Conservation (phyloP, 2,329 filamentous ascomycete genomes). For the Phoma sp. region DNA sequence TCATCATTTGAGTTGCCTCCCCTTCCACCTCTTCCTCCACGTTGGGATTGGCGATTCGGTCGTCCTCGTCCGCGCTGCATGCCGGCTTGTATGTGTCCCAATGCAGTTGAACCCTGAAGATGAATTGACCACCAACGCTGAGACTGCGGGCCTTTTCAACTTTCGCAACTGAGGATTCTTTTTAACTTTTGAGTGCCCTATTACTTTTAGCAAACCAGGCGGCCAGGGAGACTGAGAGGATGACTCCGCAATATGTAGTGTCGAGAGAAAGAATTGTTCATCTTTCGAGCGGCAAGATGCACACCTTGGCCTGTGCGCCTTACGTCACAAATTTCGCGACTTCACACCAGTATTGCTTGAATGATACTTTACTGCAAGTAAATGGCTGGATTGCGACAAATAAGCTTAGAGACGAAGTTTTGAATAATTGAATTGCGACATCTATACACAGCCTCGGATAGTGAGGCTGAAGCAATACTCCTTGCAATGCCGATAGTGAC, state of each 20-base stretch:
- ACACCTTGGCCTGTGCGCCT: conserved; percentile 3
- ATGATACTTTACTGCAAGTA: too few species aligned
- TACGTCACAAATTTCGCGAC: not conserved
- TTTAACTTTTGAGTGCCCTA: too few species aligned
- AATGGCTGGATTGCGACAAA: not conserved
- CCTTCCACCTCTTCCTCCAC: conserved; percentile 15
- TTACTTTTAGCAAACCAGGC: too few species aligned
- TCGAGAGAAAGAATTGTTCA: not conserved
- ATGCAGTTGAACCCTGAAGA: not conserved
- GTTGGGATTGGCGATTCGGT: conserved; percentile 39
- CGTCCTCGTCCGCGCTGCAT: conserved; percentile 31
- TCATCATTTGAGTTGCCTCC: conserved; percentile 7
- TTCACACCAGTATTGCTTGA: not conserved
- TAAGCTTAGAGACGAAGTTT: not conserved
- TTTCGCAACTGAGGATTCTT: not conserved
- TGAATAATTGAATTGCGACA: conserved; percentile 2
- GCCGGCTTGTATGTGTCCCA: not conserved
- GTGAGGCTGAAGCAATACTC: conserved; percentile 20
- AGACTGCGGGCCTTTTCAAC: not conserved
- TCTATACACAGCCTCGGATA: conserved; percentile 13
- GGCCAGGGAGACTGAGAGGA: too few species aligned
- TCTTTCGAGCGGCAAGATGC: not conserved
- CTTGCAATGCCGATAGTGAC: conserved; percentile 29
- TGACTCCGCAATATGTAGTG: not conserved
- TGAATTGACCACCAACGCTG: not conserved